Evolutionary conservation across 2,329 filamentous ascomycete species (phyloP).

Genomic region (Cladophialophora chaetospira): DNA sequence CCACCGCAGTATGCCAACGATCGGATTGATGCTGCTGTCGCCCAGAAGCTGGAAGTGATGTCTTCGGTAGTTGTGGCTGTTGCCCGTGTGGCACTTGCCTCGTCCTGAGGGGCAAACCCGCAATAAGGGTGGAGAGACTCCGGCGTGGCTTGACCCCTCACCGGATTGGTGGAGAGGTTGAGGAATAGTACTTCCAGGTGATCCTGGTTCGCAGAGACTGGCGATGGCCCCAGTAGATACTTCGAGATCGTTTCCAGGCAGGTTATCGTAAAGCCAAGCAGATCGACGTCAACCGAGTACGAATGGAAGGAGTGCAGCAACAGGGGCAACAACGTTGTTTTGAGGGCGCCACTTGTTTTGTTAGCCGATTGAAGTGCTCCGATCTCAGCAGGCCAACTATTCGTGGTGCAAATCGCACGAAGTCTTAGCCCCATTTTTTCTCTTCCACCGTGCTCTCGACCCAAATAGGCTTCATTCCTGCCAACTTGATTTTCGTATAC

Average conservation of each 20-base stretch:
- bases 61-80: no score
- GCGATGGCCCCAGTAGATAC: neutral
- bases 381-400: neutral
- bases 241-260: neutral
- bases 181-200: neutral
- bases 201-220: neutral
- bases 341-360: neutral
- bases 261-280: no score
- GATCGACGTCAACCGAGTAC: neutral
- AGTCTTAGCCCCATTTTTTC: neutral
- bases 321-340: neutral
- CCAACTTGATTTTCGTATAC: neutral
- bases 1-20: no score
- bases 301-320: neutral
- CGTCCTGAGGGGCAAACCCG: no score
- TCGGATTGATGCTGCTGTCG: no score
- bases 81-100: no score
- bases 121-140: no score
- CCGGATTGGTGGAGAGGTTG: no score
- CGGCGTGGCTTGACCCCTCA: no score
- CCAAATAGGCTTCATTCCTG: neutral
- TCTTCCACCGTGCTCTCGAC: neutral
- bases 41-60: no score
- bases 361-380: slow-evolving; percentile 1
- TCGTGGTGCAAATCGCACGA: slow-evolving; percentile 1